phyloP scores from a whole-genome alignment of 108 stramenopile species.

The Epipyxis sp. region DNA sequence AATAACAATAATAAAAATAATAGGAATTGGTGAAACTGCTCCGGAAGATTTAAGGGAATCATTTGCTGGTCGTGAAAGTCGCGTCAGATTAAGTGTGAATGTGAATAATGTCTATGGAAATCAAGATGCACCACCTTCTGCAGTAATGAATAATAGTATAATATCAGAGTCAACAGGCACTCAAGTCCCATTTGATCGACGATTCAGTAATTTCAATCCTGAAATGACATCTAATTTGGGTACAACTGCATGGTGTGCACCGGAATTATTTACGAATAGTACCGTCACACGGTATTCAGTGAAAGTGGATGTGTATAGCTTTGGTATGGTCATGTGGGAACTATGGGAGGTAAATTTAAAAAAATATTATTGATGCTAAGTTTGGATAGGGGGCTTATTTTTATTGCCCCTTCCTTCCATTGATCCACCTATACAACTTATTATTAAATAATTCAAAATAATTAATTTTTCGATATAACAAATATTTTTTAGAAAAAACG shows the following conservation, averaged over 20 bases:
- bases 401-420: too few relatives aligned
- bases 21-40: too few relatives aligned
- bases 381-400: too few relatives aligned
- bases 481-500: too few relatives aligned
- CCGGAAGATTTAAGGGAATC: slow-evolving; percentile 11
- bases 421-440: too few relatives aligned
- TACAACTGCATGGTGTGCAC: slow-evolving; percentile 49
- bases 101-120: slow-evolving; percentile 1
- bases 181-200: not conserved
- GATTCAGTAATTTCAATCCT: not conserved
- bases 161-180: not conserved
- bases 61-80: not conserved
- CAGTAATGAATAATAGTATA: not conserved
- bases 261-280: slow-evolving; percentile 40
- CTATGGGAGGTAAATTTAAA: too few relatives aligned
- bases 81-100: not conserved
- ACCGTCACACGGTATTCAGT: slow-evolving; percentile 26
- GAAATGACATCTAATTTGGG: slow-evolving; percentile 47
- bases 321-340: slow-evolving; percentile 51
- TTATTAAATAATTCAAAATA: too few relatives aligned
- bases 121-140: too few relatives aligned
- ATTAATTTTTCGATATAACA: too few relatives aligned
- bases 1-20: too few relatives aligned
- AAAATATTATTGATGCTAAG: too few relatives aligned
- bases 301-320: slow-evolving; percentile 48